phyloP scores from a whole-genome alignment of 148 eudicot species.

The Selenicereus undatus region DNA sequence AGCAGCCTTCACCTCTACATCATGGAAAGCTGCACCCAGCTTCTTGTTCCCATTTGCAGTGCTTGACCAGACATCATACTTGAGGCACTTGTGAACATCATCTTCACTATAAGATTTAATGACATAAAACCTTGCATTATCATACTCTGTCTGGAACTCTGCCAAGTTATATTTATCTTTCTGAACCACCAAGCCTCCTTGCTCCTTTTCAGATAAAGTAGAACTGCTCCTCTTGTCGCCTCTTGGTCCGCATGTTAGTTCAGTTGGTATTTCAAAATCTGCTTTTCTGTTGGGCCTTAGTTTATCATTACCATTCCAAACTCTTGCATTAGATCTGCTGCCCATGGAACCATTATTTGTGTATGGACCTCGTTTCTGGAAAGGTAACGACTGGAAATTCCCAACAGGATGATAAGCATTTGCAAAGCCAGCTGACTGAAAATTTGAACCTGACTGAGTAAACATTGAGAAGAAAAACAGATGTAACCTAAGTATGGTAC shows the following conservation, averaged over 20 bases:
- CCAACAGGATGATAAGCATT: conserved; percentile 43
- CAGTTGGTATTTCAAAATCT: conserved; percentile 45
- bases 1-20: conserved; percentile 51
- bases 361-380: conserved; percentile 44
- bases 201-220: conserved; percentile 33
- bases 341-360: conserved; percentile 41
- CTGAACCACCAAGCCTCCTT: conserved; percentile 18
- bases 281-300: conserved; percentile 36
- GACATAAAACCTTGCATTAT: conserved; percentile 71
- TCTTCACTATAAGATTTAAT: conserved; percentile 96
- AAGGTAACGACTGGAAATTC: conserved; percentile 39
- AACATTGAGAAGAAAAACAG: not conserved
- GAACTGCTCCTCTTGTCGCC: conserved; percentile 36
- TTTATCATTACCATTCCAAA: conserved; percentile 54
- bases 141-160: conserved; percentile 57
- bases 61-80: conserved; percentile 94
- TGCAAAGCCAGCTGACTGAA: conserved; percentile 35
- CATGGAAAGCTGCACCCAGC: conserved; percentile 72
- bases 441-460: conserved; percentile 55
- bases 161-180: conserved; percentile 50
- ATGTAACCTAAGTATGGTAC: not conserved
- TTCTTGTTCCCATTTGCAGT: conserved; percentile 81
- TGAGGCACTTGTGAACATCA: conserved; percentile 80
- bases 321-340: conserved; percentile 47
- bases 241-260: conserved; percentile 84